Evolutionary conservation across 257 asterid species (phyloP), one percentile per base, ranked within the genome.

Genomic region (Galeopsis tetrahit): DNA sequence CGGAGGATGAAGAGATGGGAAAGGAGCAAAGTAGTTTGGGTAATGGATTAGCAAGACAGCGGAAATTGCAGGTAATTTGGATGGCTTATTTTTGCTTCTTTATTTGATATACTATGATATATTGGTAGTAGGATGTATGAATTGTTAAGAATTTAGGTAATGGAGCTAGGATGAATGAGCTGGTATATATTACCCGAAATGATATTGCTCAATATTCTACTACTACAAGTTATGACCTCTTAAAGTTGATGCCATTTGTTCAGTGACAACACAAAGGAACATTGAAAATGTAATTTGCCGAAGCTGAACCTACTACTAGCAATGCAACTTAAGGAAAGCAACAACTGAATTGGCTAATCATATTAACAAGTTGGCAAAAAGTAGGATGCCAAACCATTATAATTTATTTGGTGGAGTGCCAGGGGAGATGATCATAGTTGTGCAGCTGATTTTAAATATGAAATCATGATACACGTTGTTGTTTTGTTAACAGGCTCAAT

Each of bases 1-100:
- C 96, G 0, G 96, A 91, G 80, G 90, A 89, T 10, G 95, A 87
- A 74, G 97, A 87, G 80, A 80, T 78, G 64, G 95, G 86, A 60
- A 86, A 81, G 86, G 89, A 86, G 58, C 83, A 83, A 9, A 61
- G 70, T 42, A 75, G 74, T 51, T 61, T 74, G 68, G 43, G 60
- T 60, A 83, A 83, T 78, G 95, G 85, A 14, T 42, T 85, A 74
- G 61, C 80, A 69, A 81, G 88, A 74, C 96, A 85, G 68, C 83
- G 93, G 40, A 82, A 86, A 66, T 40, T 73, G 72, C 90, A 78
- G 96, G 96, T 91, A 71, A 68, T 66, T 78, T 66, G 52, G 56
- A 43, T 68, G 5, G 49, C 52, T 49, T 32, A 34, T 28, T n/a
- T 14, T 10, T 42, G 46, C 32, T 61, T 31, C 65, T 62, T 76